Conservation (phyloP, 2,329 filamentous ascomycete species). For the Sporothrix brasiliensis region DNA sequence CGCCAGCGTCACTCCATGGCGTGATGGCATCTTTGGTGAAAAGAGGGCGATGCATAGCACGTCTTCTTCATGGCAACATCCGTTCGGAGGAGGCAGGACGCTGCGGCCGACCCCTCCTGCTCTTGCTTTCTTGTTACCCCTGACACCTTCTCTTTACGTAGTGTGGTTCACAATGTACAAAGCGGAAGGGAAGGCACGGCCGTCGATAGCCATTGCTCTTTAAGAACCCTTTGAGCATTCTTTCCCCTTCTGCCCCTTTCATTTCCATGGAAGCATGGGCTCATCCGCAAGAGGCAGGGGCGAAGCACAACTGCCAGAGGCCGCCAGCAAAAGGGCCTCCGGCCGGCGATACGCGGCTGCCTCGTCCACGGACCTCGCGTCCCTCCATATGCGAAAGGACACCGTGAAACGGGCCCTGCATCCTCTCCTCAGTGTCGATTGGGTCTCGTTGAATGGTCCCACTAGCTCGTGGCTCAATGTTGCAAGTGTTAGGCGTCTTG, state of each 20-base stretch:
- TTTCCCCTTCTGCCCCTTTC: background rate
- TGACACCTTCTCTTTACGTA: background rate
- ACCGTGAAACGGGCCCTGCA: background rate
- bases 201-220: background rate
- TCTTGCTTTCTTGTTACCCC: background rate
- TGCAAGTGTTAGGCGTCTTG: background rate
- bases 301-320: background rate
- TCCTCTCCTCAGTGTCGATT: background rate
- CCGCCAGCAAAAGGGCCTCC: constrained; percentile 7
- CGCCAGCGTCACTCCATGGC: background rate
- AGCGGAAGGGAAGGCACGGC: constrained; percentile 3
- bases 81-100: background rate
- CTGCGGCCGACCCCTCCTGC: background rate
- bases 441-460: constrained; percentile 2
- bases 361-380: background rate
- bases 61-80: background rate
- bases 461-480: constrained; percentile 17
- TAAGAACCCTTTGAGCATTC: too few species aligned
- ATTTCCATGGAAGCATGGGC: background rate
- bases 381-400: background rate
- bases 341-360: background rate
- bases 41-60: background rate
- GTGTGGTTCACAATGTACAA: constrained; percentile 1
- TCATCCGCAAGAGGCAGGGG: background rate
- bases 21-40: background rate